These are phyloP conservation scores for Colletotrichum somersetense DNA, from an alignment of 2,329 filamentous ascomycete genomes.

Conservation along the genomic window DNA sequence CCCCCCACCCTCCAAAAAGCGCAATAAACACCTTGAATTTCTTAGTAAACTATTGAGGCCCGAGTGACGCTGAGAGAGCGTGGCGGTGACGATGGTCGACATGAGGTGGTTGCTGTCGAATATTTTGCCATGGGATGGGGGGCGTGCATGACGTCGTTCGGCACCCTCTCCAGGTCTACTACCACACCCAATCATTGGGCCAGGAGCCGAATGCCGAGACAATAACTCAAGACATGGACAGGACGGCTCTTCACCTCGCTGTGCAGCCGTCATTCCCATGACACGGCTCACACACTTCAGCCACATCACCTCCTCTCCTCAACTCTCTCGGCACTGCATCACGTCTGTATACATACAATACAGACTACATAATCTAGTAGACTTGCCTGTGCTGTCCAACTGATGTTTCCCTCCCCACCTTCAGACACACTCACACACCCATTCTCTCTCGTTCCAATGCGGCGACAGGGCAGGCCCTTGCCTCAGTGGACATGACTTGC, in stretches of 20 bases:
- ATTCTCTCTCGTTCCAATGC: too few species aligned
- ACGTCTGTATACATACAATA: not conserved
- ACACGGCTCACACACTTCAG: conserved; percentile 26
- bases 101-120: conserved; percentile 2
- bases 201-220: conserved; percentile 37
- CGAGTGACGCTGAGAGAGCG: conserved; percentile 19
- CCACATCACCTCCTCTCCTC: conserved; percentile 6
- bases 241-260: conserved; percentile 10
- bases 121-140: conserved; percentile 12
- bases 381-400: conserved; percentile 13
- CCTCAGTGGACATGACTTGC: conserved; percentile 13
- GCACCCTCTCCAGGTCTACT: not conserved
- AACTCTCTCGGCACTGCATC: not conserved
- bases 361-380: not conserved
- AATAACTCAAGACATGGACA: conserved; percentile 21
- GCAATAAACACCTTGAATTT: not conserved
- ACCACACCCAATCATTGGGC: not conserved
- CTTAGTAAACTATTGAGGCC: not conserved
- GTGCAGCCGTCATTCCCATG: conserved; percentile 2
- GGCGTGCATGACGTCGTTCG: conserved; percentile 36
- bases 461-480: not conserved
- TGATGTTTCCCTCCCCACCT: not conserved
- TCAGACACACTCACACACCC: too few species aligned
- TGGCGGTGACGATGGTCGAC: conserved; percentile 21
- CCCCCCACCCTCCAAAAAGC: not conserved